Base-by-base conservation (phyloP, 2,329 filamentous ascomycete genomes). In the Thermothelomyces thermophilus region DNA sequence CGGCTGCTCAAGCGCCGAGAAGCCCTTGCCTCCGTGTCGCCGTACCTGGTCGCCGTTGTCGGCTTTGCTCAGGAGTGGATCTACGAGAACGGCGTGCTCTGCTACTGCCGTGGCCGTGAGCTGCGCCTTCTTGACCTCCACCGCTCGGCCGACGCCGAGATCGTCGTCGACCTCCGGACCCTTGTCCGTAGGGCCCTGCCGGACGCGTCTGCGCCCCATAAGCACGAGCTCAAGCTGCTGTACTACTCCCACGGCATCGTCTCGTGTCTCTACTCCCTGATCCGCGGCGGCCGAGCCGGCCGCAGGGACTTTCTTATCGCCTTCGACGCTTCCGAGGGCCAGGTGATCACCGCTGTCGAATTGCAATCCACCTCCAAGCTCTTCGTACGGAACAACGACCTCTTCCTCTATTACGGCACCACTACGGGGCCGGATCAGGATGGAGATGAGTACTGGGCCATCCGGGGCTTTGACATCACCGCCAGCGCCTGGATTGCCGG, bases 371-470 rank as follows among this genome's bases (percentile, higher is more conserved):
- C 70, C 2, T 67, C 72, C 24, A 81, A 77, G 52, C 66, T 89
- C 1, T 87, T 89, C 62, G 83, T 85, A 3, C 77, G 85, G 9
- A 84, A 87, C 54, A 79, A 80, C 51, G 59, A 64, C 1, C 60
- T 72, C 1, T 82, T 78, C 62, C 70, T 90, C 2, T 84, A 83
- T 59, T 85, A 79, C 57, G 86, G 84, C 4, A 83, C 80, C 0
- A 78, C 82, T 62, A 81, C 77, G 0, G 73, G 73, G 6, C 61
- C 69, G 3, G 74, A 72, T 5, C 64, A 68, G 2, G 74, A 81
- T 57, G 79, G 77, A 0, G 73, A 76, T 54, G 74, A 73, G 28
- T 77, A 80, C 61, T 90, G 86, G 86, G 66, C 73, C 0, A 67
- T 89, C 28, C 67, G 71, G 26, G 76, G 77, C 2, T 76, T 76